Conservation (phyloP, 495 filamentous ascomycete genomes). For the Trichoderma reesei region DNA sequence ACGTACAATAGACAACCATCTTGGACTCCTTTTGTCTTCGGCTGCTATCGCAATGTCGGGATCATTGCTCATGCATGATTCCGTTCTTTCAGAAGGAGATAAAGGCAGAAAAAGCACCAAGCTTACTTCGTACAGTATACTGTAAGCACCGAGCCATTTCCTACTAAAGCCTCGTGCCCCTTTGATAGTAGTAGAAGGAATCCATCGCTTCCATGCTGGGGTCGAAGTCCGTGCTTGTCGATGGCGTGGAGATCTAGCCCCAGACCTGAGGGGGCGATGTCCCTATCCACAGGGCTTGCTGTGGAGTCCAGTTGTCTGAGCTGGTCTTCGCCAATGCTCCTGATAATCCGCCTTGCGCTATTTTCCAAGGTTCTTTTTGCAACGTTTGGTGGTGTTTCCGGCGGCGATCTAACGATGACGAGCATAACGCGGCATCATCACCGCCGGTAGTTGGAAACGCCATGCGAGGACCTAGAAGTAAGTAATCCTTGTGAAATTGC, state of each 20-base stretch:
- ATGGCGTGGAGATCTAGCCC: conserved; percentile 5
- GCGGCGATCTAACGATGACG: not conserved
- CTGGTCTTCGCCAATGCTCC: not conserved
- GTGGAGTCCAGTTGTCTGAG: not conserved
- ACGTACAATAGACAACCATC: no score
- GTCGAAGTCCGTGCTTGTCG: not conserved
- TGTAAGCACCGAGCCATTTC: not conserved
- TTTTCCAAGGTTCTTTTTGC: not conserved
- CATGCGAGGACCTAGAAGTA: not conserved
- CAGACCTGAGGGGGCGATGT: not conserved
- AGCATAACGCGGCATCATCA: not conserved
- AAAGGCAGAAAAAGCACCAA: not conserved
- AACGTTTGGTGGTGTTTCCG: not conserved
- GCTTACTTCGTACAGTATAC: not conserved
- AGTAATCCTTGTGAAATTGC: not conserved
- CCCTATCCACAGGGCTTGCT: conserved; percentile 6
- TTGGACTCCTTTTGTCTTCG: not conserved
- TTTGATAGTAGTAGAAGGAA: not conserved
- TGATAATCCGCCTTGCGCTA: conserved; percentile 1
- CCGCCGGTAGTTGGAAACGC: not conserved
- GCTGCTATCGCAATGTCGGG: not conserved
- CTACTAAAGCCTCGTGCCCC: not conserved
- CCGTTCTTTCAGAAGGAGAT: not conserved
- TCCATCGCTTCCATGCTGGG: conserved; percentile 3
- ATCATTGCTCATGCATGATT: not conserved